These are phyloP conservation scores for Baudoinia panamericana DNA, from an alignment of 495 filamentous ascomycete genomes.

Conservation along the genomic window DNA sequence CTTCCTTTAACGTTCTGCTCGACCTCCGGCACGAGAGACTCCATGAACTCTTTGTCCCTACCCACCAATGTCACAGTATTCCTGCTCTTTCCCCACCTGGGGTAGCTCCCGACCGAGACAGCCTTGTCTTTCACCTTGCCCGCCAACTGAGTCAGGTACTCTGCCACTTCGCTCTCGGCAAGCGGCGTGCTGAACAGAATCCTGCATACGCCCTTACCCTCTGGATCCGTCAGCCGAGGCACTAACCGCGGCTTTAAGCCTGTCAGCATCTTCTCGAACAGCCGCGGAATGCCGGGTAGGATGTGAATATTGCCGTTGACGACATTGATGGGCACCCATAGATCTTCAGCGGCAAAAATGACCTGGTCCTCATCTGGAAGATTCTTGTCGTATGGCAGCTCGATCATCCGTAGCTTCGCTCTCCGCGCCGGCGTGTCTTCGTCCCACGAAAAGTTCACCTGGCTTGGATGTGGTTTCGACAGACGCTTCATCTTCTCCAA, in stretches of 20 bases:
- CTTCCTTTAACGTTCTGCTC: conserved; percentile 47
- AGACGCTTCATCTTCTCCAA: conserved; percentile 71
- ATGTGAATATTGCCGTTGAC: conserved; percentile 92
- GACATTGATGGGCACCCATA: conserved; percentile 82
- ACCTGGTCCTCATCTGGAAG: conserved; percentile 53
- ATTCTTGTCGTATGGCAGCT: conserved; percentile 62
- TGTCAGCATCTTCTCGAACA: conserved; percentile 68
- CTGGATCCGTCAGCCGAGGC: conserved; percentile 59
- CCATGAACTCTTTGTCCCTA: conserved; percentile 47
- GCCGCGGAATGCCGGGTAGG: conserved; percentile 72
- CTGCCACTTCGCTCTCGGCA: conserved; percentile 71
- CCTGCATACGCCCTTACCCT: conserved; percentile 63
- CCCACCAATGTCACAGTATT: conserved; percentile 93
- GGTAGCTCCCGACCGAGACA: conserved; percentile 95
- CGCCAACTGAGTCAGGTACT: conserved; percentile 68
- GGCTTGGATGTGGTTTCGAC: conserved; percentile 54
- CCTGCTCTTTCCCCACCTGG: conserved; percentile 71
- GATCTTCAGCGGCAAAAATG: conserved; percentile 61
- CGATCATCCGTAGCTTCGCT: conserved; percentile 80
- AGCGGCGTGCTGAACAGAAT: conserved; percentile 76
- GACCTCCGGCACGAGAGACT: conserved; percentile 47
- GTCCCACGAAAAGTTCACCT: conserved; percentile 75
- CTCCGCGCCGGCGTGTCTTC: conserved; percentile 60
- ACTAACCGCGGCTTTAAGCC: conserved; percentile 57
- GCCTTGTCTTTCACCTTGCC: conserved; percentile 53